Evolutionary conservation across 75 land plant species (phyloP), one percentile per base, ranked within the genome.

Genomic region (Ceratopteris richardii): DNA sequence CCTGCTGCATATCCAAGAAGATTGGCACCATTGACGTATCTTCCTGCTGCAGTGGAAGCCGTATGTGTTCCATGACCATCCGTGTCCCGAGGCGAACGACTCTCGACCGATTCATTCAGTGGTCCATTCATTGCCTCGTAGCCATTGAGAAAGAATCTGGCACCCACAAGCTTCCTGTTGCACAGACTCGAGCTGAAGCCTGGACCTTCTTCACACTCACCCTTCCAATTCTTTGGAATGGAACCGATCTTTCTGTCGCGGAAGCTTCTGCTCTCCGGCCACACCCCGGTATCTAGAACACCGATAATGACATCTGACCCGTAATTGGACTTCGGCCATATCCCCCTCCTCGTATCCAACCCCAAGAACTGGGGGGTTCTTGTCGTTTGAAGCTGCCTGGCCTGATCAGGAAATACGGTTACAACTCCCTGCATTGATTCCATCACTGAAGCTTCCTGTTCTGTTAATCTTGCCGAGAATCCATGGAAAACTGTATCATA

Each of bases 311-410:
- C 85, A 27, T 84, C 86, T 36, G 82, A 70, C 28, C 97, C 97
- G 57, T 81, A 88, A 52, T 87, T 77, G 50, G 89, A 82, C 1
- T 67, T 65, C 21, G 90, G 88, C 96, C 87, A 83, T 14, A 94
- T 70, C 11, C 96, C 87, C n/a, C 40, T 52, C 63, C 63, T 72
- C 2, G 81, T 48, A 22, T 61, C 65, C 16, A 94, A 71, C 22
- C 93, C 90, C 41, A 94, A 66, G 53, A 94, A 94, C 73, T 86
- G 87, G 1, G 96, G 98, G 3, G 94, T 90, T 41, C 90, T 81
- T 0, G 98, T 94, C 33, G 98, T 94, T 76, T 94, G 91, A 18
- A 89, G 82, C 44, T 70, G 65, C 70, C 31, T 31, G 13, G 54
- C 71, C 12, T 60, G 69, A 61, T 93, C 98, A 17, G 73, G 78